These are phyloP conservation scores for Talaromyces thailandensis DNA, from an alignment of 495 filamentous ascomycete species.

Conservation along the genomic window DNA sequence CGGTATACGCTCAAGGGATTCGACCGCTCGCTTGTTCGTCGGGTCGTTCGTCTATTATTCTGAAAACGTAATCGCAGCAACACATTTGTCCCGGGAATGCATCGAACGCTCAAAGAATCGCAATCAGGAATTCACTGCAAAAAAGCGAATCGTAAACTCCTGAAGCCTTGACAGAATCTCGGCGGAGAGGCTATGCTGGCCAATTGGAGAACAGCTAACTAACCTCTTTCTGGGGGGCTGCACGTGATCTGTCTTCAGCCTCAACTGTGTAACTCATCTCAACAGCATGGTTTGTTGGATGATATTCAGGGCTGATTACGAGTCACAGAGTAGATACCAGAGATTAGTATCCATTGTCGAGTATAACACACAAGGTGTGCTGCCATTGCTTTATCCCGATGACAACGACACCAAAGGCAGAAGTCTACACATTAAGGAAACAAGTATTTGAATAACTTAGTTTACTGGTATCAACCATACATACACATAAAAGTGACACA, in stretches of 20 bases:
- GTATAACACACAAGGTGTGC: too few species aligned
- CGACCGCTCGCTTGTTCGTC: not conserved
- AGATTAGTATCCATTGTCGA: too few species aligned
- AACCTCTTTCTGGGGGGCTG: not conserved
- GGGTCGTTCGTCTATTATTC: not conserved
- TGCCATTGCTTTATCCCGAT: too few species aligned
- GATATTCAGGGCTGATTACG: too few species aligned
- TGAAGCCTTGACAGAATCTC: not conserved
- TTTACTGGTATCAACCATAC: slow-evolving; percentile 8
- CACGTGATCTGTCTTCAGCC: not conserved
- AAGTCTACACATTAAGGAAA: not conserved
- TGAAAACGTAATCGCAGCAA: not conserved
- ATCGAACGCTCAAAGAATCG: not conserved
- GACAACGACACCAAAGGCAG: too few species aligned
- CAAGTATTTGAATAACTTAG: not conserved
- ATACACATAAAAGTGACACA: slow-evolving; percentile 8
- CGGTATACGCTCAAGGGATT: not conserved
- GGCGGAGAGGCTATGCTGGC: not conserved
- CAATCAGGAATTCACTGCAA: not conserved
- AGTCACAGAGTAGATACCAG: too few species aligned
- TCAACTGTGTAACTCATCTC: too few species aligned
- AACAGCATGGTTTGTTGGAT: too few species aligned
- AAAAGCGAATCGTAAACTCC: not conserved
- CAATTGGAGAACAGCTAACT: not conserved
- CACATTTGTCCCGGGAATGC: not conserved